Percentiles rank a stretch among this genome's conserved stretches.
Evolutionary conservation across 2,329 filamentous ascomycete genomes (phyloP).

Genomic region (Mycosphaerella sp.): DNA sequence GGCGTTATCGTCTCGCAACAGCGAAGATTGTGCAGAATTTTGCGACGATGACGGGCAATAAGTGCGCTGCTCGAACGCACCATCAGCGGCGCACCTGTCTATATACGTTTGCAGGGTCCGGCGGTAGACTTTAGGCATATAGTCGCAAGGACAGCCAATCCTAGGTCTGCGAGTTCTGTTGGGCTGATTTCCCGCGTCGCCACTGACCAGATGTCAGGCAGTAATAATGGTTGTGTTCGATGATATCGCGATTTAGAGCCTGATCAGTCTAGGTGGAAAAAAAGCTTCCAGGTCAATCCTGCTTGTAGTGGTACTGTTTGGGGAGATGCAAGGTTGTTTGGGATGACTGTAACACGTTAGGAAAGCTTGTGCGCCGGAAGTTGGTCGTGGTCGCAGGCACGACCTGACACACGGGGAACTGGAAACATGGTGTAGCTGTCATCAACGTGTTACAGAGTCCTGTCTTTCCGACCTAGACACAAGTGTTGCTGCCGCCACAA

Average conservation of each 20-base stretch:
- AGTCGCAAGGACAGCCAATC: background rate
- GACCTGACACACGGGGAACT: background rate
- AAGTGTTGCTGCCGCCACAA: background rate
- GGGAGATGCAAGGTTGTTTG: slow-evolving; percentile 5
- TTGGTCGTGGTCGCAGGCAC: background rate
- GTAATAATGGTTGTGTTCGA: background rate
- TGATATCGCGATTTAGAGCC: slow-evolving; percentile 1
- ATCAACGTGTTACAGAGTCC: background rate
- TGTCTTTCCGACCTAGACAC: too few species aligned
- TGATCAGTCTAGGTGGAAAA: background rate
- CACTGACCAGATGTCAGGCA: background rate
- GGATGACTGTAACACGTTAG: background rate
- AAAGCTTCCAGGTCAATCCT: slow-evolving; percentile 1
- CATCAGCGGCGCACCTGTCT: slow-evolving; percentile 10
- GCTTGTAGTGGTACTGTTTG: background rate
- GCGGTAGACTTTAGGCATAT: slow-evolving; percentile 1
- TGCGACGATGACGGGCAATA: background rate
- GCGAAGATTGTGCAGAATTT: background rate
- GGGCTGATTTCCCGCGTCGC: background rate
- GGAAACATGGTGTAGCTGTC: background rate
- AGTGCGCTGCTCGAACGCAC: slow-evolving; percentile 2
- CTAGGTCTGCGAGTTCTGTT: background rate
- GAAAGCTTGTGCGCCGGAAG: background rate
- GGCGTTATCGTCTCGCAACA: slow-evolving; percentile 3
- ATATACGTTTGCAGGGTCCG: slow-evolving; percentile 12